Conservation (phyloP, 2,329 filamentous ascomycete species). For the Fusarium armeniacum region DNA sequence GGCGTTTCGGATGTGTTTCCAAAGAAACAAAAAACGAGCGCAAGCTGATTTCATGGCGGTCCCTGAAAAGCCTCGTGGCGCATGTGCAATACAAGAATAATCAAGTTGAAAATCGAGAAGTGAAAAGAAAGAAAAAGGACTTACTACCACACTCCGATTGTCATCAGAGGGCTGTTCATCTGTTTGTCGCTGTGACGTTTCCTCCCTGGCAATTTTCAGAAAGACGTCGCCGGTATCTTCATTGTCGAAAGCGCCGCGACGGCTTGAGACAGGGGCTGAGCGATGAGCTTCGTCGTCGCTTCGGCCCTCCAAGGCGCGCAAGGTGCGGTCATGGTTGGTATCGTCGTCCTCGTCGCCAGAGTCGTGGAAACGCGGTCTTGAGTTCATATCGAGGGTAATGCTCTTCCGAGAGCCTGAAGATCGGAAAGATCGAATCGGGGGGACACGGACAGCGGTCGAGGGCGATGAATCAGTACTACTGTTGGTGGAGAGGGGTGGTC, state of each 20-base stretch:
- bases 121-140: conserved; percentile 48
- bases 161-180: conserved; percentile 55
- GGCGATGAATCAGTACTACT: conserved; percentile 52
- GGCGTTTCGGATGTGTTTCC: conserved; percentile 6
- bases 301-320: conserved; percentile 65
- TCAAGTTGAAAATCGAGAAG: conserved; percentile 11
- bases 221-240: conserved; percentile 72
- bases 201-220: conserved; percentile 70
- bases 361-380: conserved; percentile 60
- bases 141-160: conserved; percentile 61
- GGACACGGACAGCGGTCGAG: conserved; percentile 59
- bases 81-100: conserved; percentile 19
- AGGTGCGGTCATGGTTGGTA: conserved; percentile 63
- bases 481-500: conserved; percentile 54
- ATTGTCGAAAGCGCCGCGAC: conserved; percentile 54
- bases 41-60: conserved; percentile 10
- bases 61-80: conserved; percentile 8
- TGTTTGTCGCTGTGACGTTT: conserved; percentile 57
- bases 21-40: conserved; percentile 4
- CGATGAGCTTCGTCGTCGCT: conserved; percentile 50
- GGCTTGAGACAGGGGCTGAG: conserved; percentile 58
- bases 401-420: conserved; percentile 71
- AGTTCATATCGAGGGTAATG: conserved; percentile 67
- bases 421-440: conserved; percentile 69
- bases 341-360: conserved; percentile 60